Conservation (phyloP, 1,139 yeast genomes). For the Candida smagusa region DNA sequence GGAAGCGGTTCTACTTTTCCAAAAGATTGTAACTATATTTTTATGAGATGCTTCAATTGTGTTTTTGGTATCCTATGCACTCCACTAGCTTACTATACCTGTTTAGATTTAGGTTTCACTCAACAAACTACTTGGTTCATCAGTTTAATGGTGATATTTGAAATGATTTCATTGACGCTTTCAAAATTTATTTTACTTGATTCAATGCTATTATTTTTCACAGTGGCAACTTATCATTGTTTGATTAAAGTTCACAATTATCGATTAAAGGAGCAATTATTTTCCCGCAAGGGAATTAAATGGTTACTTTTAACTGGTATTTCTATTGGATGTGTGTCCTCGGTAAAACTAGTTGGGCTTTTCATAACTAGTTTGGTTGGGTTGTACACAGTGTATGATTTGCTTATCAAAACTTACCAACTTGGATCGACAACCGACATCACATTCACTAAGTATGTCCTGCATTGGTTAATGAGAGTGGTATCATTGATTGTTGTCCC, state of each 20-base stretch:
- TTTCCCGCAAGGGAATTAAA: slow-evolving; percentile 42
- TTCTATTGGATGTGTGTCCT: slow-evolving; percentile 86
- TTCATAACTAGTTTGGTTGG: slow-evolving; percentile 86
- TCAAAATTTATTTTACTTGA: slow-evolving; percentile 72
- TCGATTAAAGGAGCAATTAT: slow-evolving; percentile 33
- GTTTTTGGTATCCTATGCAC: slow-evolving; percentile 59
- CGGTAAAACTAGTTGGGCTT: slow-evolving; percentile 95
- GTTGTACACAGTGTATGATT: slow-evolving; percentile 73
- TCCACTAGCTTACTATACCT: slow-evolving; percentile 64
- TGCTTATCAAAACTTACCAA: slow-evolving; percentile 64
- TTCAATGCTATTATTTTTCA: slow-evolving; percentile 69
- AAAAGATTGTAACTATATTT: slow-evolving; percentile 47
- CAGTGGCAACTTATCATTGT: slow-evolving; percentile 59
- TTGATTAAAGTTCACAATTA: slow-evolving; percentile 52
- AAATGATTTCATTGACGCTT: slow-evolving; percentile 61
- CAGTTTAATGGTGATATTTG: slow-evolving; percentile 59
- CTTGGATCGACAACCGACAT: slow-evolving; percentile 24
- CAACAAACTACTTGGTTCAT: slow-evolving; percentile 51
- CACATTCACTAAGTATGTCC: slow-evolving; percentile 35
- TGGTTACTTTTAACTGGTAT: slow-evolving; percentile 73
- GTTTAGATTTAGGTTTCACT: slow-evolving; percentile 45
- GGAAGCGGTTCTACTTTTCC: slow-evolving; percentile 62
- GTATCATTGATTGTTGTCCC: slow-evolving; percentile 73
- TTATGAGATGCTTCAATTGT: slow-evolving; percentile 68
- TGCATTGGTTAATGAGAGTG: slow-evolving; percentile 76